Base-by-base conservation (phyloP, 768 basidiomycete genomes). In the Multifurca ochricompacta region DNA sequence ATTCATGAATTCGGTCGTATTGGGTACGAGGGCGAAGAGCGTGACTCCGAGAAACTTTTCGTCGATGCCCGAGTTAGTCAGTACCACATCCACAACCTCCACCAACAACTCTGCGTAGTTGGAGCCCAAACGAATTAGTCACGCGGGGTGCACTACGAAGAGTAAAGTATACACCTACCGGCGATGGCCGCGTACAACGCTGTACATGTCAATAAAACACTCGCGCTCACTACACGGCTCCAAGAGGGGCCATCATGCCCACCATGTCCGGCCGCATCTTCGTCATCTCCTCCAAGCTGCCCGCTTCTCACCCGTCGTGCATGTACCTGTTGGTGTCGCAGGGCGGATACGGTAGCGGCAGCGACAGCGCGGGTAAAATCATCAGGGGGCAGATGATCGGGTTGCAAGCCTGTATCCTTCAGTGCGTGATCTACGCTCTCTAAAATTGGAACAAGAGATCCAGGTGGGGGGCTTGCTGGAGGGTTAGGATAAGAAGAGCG, bases 1-100 rank as follows among this genome's bases (percentile, higher is more conserved):
- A 66, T 97, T 98, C 92, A 96, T 96, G 69, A 99, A 98, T 70
- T 99, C 96, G 2, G 96, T 98, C 3, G 94, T 96, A 66, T 99
- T 99, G 4, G 96, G 96, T 0, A 98, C 94, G 30, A 99, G 79
- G 7, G 96, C 96, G 65, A 99, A 98, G 9, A 99, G 77, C 0
- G 93, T 97, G 58, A 99, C 77, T 48, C 96, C 96, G 28, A 99
- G 78, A 76, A 98, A 94, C 67, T 99, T 99, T 66, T 98, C 96
- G 53, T 96, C 90, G 27, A 98, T 91, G 2, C 91, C 91, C 0
- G 91, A 92, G 21, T 83, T 91, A 61, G 88, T 74, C 19, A 99
- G 75, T 10, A 98, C 83, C 37, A 92, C 87, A 66, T 99, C 96
- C 8, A 99, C 94, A 8, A 97, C 91, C 57, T 95, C 89, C 31